Evolutionary conservation across 2,329 filamentous ascomycete genomes (phyloP).

Genomic region (Arthroderma sp.): DNA sequence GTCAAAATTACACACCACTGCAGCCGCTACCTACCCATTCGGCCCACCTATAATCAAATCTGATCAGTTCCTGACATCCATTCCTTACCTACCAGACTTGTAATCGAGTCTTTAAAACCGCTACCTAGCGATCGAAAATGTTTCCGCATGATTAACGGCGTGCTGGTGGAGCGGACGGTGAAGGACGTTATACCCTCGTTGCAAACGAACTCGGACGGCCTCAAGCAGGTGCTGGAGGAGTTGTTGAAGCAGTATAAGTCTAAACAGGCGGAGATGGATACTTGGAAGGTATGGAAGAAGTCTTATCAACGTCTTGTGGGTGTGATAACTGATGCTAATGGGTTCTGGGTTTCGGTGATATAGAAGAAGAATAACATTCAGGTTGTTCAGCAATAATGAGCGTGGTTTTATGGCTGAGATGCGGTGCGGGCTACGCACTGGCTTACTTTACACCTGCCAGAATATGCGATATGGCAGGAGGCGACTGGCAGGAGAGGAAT

Average conservation of each 20-base stretch:
- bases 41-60: not conserved
- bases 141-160: conserved; percentile 97
- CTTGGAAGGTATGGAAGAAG: conserved; percentile 67
- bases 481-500: too few relatives aligned
- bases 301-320: not conserved
- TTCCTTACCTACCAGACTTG: conserved; percentile 50
- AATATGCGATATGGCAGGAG: too few relatives aligned
- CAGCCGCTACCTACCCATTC: not conserved
- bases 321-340: not conserved
- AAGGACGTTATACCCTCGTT: conserved; percentile 82
- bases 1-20: not conserved
- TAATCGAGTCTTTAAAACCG: conserved; percentile 79
- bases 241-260: conserved; percentile 91
- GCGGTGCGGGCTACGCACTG: too few relatives aligned
- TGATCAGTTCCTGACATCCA: not conserved
- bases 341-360: not conserved
- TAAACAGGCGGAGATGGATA: conserved; percentile 90
- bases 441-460: too few relatives aligned
- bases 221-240: conserved; percentile 89
- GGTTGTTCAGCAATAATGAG: conserved; percentile 22
- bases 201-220: conserved; percentile 82
- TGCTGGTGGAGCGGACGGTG: conserved; percentile 86
- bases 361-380: conserved; percentile 29
- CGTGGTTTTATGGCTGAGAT: not conserved
- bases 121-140: conserved; percentile 80